Base-by-base conservation (phyloP, 2,329 filamentous ascomycete species). In the Aulographum hederae region DNA sequence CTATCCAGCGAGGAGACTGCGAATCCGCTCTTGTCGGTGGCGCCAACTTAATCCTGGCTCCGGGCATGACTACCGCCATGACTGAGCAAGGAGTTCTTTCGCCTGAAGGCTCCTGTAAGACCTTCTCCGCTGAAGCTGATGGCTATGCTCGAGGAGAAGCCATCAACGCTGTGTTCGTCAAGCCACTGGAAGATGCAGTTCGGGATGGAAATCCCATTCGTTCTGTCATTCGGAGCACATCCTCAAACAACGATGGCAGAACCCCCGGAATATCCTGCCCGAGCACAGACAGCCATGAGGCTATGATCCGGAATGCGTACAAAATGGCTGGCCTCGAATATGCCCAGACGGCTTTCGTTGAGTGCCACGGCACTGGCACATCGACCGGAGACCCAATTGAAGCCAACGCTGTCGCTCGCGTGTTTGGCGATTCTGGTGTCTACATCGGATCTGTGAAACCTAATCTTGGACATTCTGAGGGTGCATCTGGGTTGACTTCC, bases 381-480 rank as follows among this genome's bases (percentile, higher is more conserved):
- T 19, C 23, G 11, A 35, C 34, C 11, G 41, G 43, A 3, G 43
- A 47, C 30, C 37, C 43, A 2, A 34, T 39, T 8, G 45, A 48
- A 32, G 28, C 21, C 17, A 17, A 11, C 4, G 33, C 33, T 6
- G 28, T 32, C 18, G 21, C 21, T n/a, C 8, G n/a, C 8, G 21
- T 25, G 8, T 25, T 25, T 35, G 4, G 35, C 41, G 19, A 40
- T 2, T 38, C 38, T 11, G 51, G 12, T 2, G 29, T 36, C 5
- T 11, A 35, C 18, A 31, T 41, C 6, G 45, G 45, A 2, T 39
- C 40, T 1, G 28, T 47, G 4, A 25, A 25, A n/a, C 21, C 21
- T 13, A 54, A 56, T 26, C 34, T 60, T 11, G 62, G 62, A 0
- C 63, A 67, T 36, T 40, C 43, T 0, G 62, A 64, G 38, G 53